These are phyloP conservation scores for Hypsizygus marmoreus DNA, from an alignment of 768 basidiomycete genomes.

Conservation along the genomic window DNA sequence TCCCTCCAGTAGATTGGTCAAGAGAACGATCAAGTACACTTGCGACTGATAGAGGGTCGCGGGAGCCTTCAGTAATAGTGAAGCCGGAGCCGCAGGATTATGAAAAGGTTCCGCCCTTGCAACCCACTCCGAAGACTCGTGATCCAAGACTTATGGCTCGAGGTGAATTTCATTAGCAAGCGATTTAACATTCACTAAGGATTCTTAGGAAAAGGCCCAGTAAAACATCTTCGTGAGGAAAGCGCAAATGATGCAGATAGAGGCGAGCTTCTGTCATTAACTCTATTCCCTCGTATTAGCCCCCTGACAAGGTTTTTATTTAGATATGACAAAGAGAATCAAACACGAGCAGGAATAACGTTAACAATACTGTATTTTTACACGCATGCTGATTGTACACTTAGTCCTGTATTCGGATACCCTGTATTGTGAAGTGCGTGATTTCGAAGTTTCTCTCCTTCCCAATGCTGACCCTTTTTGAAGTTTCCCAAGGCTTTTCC, in stretches of 20 bases:
- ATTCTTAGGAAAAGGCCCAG: too few species aligned
- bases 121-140: too few species aligned
- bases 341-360: background rate
- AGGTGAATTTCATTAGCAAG: background rate
- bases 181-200: too few species aligned
- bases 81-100: background rate
- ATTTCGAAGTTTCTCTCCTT: too few species aligned
- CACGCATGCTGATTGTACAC: background rate
- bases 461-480: too few species aligned
- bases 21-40: conserved; percentile 6
- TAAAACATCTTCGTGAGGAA: too few species aligned
- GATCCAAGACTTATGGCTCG: background rate
- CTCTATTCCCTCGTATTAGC: background rate
- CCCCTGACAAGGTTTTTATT: background rate
- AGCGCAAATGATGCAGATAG: too few species aligned
- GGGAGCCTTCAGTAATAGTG: background rate
- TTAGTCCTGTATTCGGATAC: conserved; percentile 1
- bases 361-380: background rate
- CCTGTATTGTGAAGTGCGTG: too few species aligned
- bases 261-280: too few species aligned
- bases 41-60: background rate
- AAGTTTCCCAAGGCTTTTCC: too few species aligned
- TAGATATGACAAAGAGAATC: conserved; percentile 3
- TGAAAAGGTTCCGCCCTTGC: background rate
- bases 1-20: conserved; percentile 1